phyloP scores from a whole-genome alignment of 2,329 filamentous ascomycete species.

The Chaetomiaceae sp. region DNA sequence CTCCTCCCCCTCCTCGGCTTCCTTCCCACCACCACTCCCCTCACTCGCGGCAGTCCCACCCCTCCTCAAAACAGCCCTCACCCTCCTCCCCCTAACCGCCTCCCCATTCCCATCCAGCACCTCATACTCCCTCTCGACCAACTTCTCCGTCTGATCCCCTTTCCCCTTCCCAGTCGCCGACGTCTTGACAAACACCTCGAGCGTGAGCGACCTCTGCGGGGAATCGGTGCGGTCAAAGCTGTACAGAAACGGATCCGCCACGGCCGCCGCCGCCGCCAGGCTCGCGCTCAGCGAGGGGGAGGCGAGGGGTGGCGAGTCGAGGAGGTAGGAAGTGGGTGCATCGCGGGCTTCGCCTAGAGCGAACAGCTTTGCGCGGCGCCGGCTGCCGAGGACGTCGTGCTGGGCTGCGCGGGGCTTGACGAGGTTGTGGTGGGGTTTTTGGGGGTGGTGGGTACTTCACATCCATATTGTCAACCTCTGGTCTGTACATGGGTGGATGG shows the following conservation, averaged over 20 bases:
- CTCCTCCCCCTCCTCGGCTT: slow-evolving; percentile 30
- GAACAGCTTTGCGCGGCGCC: slow-evolving; percentile 33
- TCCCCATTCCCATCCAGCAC: slow-evolving; percentile 44
- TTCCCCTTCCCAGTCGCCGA: slow-evolving; percentile 25
- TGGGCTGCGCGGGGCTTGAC: slow-evolving; percentile 35
- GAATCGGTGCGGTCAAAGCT: slow-evolving; percentile 40
- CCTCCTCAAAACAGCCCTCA: slow-evolving; percentile 38
- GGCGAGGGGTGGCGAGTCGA: neutral
- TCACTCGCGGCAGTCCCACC: slow-evolving; percentile 9
- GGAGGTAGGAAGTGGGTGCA: slow-evolving; percentile 28
- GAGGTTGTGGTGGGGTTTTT: slow-evolving; percentile 33
- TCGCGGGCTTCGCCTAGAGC: slow-evolving; percentile 36
- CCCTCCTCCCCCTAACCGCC: slow-evolving; percentile 41
- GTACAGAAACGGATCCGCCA: slow-evolving; percentile 39
- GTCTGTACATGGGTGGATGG: neutral
- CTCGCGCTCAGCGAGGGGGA: slow-evolving; percentile 19
- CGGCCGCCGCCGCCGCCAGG: slow-evolving; percentile 18
- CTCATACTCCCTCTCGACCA: slow-evolving; percentile 47
- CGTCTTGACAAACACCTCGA: slow-evolving; percentile 36
- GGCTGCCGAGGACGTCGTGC: slow-evolving; percentile 27
- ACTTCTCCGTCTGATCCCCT: slow-evolving; percentile 37
- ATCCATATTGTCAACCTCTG: neutral
- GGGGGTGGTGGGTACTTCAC: neutral
- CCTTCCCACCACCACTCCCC: slow-evolving; percentile 31
- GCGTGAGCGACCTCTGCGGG: slow-evolving; percentile 37